phyloP scores from a whole-genome alignment of 331 rosid genomes.

The Pyracantha coccinea region DNA sequence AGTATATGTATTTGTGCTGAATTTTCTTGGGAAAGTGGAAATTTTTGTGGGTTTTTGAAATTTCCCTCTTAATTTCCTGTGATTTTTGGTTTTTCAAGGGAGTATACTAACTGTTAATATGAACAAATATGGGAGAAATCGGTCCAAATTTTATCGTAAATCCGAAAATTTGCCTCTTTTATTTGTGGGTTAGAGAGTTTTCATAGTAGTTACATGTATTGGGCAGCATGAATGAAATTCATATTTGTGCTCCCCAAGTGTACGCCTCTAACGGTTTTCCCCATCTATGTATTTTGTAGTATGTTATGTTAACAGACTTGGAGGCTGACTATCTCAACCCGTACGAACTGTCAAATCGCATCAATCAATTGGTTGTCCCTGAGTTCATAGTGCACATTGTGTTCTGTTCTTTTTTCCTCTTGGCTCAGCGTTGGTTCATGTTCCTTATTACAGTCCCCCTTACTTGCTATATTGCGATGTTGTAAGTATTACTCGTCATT shows the following conservation, averaged over 20 bases:
- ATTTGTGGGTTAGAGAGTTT: not conserved
- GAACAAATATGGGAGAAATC: not conserved
- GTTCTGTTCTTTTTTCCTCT: slow-evolving; percentile 53
- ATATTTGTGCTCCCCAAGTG: not conserved
- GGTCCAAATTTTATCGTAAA: not conserved
- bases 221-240: not conserved
- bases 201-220: not conserved
- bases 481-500: slow-evolving; percentile 43
- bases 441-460: slow-evolving; percentile 69
- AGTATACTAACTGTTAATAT: not conserved
- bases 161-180: not conserved
- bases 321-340: slow-evolving; percentile 85
- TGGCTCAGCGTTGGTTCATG: slow-evolving; percentile 90
- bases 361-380: slow-evolving; percentile 61
- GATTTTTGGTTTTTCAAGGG: not conserved
- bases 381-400: slow-evolving; percentile 65
- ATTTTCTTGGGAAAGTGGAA: not conserved
- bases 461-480: slow-evolving; percentile 44
- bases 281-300: slow-evolving; percentile 25
- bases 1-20: not conserved
- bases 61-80: not conserved
- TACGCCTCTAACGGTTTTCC: not conserved
- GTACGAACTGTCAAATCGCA: slow-evolving; percentile 71
- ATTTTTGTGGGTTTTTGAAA: not conserved
- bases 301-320: slow-evolving; percentile 79